phyloP scores from a whole-genome alignment of 768 basidiomycete species.

The Russula ochroleuca region DNA sequence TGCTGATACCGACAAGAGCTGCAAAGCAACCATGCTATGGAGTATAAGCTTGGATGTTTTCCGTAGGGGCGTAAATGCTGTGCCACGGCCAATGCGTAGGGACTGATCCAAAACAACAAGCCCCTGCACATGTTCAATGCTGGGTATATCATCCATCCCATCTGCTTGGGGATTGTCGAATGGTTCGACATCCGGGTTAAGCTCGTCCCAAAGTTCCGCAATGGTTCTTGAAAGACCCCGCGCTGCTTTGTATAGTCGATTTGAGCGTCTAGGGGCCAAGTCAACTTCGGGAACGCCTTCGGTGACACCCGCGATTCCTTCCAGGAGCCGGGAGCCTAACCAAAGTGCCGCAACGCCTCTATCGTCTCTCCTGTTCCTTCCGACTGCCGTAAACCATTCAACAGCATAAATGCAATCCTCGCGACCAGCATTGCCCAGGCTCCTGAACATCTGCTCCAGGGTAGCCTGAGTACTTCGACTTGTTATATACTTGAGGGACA shows the following conservation, averaged over 20 bases:
- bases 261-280: conserved; percentile 31
- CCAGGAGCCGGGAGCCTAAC: conserved; percentile 73
- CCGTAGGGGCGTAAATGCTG: conserved; percentile 30
- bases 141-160: conserved; percentile 7
- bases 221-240: conserved; percentile 59
- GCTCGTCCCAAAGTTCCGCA: conserved; percentile 66
- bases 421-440: conserved; percentile 64
- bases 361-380: conserved; percentile 41
- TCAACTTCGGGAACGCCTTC: conserved; percentile 36
- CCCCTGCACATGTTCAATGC: conserved; percentile 19
- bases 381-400: conserved; percentile 72
- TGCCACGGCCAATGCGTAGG: conserved; percentile 43
- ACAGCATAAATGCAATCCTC: conserved; percentile 70
- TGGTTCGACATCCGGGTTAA: conserved; percentile 29
- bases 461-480: conserved; percentile 49
- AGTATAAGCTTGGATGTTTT: conserved; percentile 52
- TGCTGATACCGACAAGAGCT: conserved; percentile 65
- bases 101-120: conserved; percentile 21
- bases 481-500: conserved; percentile 52
- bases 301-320: conserved; percentile 57
- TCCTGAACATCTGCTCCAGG: conserved; percentile 67
- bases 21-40: conserved; percentile 67
- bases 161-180: conserved; percentile 30
- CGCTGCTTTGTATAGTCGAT: conserved; percentile 60
- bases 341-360: conserved; percentile 71